Evolutionary conservation across 768 basidiomycete genomes (phyloP).

Genomic region (Termitomyces sp.): DNA sequence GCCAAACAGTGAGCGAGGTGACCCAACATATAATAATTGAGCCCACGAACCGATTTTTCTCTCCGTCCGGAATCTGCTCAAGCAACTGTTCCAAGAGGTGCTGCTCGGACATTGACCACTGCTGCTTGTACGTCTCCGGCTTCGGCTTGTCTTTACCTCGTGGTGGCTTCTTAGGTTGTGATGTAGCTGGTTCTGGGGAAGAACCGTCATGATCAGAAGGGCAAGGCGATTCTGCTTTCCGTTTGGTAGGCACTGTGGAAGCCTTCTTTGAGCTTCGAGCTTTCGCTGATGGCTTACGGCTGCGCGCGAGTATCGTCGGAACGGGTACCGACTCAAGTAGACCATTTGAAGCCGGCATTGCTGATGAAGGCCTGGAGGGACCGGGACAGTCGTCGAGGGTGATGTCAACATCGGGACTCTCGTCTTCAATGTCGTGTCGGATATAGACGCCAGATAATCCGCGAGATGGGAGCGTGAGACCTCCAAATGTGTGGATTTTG

Average conservation of each 20-base stretch:
- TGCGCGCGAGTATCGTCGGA: neutral
- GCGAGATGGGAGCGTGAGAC: constrained; percentile 27
- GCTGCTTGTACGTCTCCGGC: constrained; percentile 79
- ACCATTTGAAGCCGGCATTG: neutral
- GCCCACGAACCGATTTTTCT: constrained; percentile 60
- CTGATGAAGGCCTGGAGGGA: neutral
- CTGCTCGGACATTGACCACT: constrained; percentile 76
- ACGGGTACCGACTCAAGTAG: neutral
- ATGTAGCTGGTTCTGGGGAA: neutral
- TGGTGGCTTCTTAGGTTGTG: neutral
- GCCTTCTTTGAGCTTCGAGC: neutral
- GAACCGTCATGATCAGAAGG: neutral
- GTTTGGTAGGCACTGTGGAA: neutral
- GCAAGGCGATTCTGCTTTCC: neutral
- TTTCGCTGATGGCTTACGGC: constrained; percentile 3
- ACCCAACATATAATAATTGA: neutral
- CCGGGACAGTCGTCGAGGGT: constrained; percentile 20
- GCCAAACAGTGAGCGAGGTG: neutral
- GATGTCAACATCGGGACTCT: constrained; percentile 60
- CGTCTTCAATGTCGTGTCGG: constrained; percentile 55
- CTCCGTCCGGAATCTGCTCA: constrained; percentile 73
- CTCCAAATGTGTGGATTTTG: constrained; percentile 33
- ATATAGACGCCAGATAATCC: constrained; percentile 43
- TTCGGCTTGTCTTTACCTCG: constrained; percentile 35
- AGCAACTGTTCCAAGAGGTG: constrained; percentile 71